Evolutionary conservation across 192 early-diverging fungal species (phyloP), one percentile per base, ranked within the genome.

Genomic region (Coemansia sp.): DNA sequence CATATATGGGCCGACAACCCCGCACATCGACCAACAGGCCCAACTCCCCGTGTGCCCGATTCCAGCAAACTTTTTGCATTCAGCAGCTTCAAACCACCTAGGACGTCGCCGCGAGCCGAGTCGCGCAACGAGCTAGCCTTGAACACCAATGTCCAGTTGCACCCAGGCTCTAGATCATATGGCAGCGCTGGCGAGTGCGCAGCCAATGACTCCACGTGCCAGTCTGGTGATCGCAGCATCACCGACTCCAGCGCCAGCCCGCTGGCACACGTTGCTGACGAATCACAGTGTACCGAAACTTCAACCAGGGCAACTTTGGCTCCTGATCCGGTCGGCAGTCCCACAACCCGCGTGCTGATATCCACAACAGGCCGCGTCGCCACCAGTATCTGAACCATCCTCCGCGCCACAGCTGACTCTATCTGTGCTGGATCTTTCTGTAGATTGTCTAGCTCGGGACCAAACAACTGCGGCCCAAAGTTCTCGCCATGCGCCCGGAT

Each of bases 381-480:
- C 11, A 79, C 64, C 45, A 79, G 54, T 3, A 67, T 72, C 59
- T 79, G 77, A 27, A 79, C 62, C 61, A 67, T 58, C 18, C 67
- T 52, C 3, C 39, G 57, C 2, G 61, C 61, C 37, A 43, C 18
- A 13, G 38, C 37, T 5, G 57, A 4, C 16, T 41, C 39, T 2
- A 13, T 0, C 20, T n/a, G 24, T 4, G 39, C 23, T 18, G 24
- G 6, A 16, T 53, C 45, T n/a, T 60, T 23, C 19, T 50, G 23
- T 32, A 38, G 27, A 20, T 27, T 19, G 24, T 20, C 45, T 38
- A 52, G 37, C 48, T 18, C 48, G 8, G 48, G 18, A 19, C 19
- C 48, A 49, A 49, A 49, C 48, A 49, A 18, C 9, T 18, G 48
- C 19, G 19, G 16, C 8, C 48, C 19, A 20, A 49, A 2, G 19